Percentiles rank a stretch among this genome's conserved stretches.
These are phyloP conservation scores for Candida endomychidarum DNA, from an alignment of 805 yeast species.

Conservation along the genomic window DNA sequence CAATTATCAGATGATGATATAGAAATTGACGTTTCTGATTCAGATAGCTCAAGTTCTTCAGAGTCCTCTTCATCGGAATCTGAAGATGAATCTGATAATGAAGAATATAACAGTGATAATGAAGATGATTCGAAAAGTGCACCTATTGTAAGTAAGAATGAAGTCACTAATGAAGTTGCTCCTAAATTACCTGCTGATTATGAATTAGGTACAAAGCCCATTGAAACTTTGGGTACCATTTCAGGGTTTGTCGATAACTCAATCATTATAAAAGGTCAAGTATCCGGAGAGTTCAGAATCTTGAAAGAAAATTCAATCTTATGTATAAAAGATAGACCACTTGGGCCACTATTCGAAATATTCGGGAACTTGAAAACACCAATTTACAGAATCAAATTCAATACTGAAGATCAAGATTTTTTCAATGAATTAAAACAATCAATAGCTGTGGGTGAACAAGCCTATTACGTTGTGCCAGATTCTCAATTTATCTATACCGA, in stretches of 20 bases:
- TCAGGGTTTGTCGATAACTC: conserved; percentile 69
- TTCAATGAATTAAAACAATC: conserved; percentile 49
- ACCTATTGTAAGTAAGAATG: conserved; percentile 80
- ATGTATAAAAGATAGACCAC: conserved; percentile 68
- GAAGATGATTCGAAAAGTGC: conserved; percentile 49
- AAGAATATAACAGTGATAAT: conserved; percentile 47
- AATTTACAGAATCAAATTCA: conserved; percentile 66
- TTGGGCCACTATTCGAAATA: conserved; percentile 84
- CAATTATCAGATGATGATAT: conserved; percentile 31
- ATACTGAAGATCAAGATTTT: conserved; percentile 48
- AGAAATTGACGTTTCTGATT: conserved; percentile 20
- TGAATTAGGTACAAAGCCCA: conserved; percentile 55
- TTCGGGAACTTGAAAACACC: conserved; percentile 88
- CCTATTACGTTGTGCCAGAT: conserved; percentile 75
- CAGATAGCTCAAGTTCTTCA: too few species aligned
- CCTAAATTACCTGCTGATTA: conserved; percentile 69
- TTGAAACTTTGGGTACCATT: conserved; percentile 71
- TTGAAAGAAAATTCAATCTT: conserved; percentile 78
- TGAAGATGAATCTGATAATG: conserved; percentile 21
- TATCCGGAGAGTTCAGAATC: conserved; percentile 83
- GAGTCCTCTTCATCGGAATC: too few species aligned
- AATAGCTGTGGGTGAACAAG: conserved; percentile 33
- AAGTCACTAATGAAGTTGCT: conserved; percentile 65
- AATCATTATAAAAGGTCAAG: conserved; percentile 65
- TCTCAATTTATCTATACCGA: conserved; percentile 80